Evolutionary conservation across 2,329 filamentous ascomycete genomes (phyloP), one percentile per base, ranked within the genome.

Genomic region (Fusarium anguioides): DNA sequence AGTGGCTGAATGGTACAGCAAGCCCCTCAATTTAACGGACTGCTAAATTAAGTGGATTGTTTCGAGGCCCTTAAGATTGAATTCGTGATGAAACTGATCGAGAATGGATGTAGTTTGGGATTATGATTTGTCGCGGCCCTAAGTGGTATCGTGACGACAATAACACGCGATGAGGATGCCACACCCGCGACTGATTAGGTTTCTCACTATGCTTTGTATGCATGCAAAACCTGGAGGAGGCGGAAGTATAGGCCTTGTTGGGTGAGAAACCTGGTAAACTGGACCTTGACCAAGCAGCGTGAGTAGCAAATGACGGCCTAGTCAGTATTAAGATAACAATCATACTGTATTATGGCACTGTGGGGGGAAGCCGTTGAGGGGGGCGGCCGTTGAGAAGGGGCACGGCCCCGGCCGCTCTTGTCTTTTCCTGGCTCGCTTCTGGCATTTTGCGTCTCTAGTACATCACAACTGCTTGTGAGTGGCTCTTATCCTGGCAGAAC

Each of bases 381-480:
- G 68, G 68, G 67, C 70, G 70, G 69, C 68, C 68, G 70, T 72
- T 72, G 68, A 48, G 68, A 72, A 70, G 70, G 70, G 68, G 70
- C 69, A 72, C 70, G 70, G 70, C 66, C 70, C 70, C 68, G 56
- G 64, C 70, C 68, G 70, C 58, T 64, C 64, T 67, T 71, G 64
- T 63, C 45, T 64, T 72, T 72, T 60, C 57, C 64, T 66, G 65
- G 65, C 56, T 69, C 50, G 65, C 65, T 61, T 66, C 48, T 68
- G 51, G 60, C 37, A 58, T 50, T 40, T 52, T 68, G 36, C 39
- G 49, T 68, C 65, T 44, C 27, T 68, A 69, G 65, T 66, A 65
- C 41, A 57, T 62, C 55, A 42, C 15, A 24, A 26, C 35, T 62
- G 50, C 49, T 41, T 44, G 37, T 55, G 62, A 68, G 24, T 68